These are phyloP conservation scores for Penicillium vulpinum DNA, from an alignment of 2,329 filamentous ascomycete genomes.

Conservation along the genomic window DNA sequence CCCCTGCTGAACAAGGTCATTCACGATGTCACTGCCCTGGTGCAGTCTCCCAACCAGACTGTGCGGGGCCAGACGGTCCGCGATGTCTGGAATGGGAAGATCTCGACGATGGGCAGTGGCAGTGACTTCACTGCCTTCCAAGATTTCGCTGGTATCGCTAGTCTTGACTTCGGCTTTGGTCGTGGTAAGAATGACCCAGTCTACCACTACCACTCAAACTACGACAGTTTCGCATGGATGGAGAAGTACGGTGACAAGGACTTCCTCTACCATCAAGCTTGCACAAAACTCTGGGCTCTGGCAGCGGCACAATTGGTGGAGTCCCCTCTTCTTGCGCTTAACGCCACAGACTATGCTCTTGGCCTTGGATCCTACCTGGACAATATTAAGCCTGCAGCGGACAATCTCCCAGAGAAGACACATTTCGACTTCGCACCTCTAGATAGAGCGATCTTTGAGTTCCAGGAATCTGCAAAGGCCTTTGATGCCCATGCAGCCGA, in stretches of 20 bases:
- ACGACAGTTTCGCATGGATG: conserved; percentile 86
- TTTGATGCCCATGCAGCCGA: conserved; percentile 55
- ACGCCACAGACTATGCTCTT: conserved; percentile 64
- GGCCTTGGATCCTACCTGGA: conserved; percentile 52
- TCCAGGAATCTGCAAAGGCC: conserved; percentile 49
- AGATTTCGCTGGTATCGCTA: conserved; percentile 67
- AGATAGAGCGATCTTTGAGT: conserved; percentile 50
- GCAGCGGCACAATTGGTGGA: conserved; percentile 63
- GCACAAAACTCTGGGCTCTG: conserved; percentile 66
- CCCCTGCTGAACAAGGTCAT: conserved; percentile 75
- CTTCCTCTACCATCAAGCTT: conserved; percentile 61
- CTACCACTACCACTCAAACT: conserved; percentile 82
- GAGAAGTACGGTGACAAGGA: conserved; percentile 68
- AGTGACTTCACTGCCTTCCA: conserved; percentile 76
- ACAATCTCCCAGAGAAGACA: conserved; percentile 23
- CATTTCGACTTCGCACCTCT: conserved; percentile 49
- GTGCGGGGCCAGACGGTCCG: conserved; percentile 66
- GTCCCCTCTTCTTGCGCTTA: conserved; percentile 62
- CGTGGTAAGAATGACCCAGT: conserved; percentile 46
- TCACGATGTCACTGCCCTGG: conserved; percentile 62
- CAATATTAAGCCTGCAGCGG: conserved; percentile 29
- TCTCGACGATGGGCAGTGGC: conserved; percentile 68
- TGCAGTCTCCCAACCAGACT: conserved; percentile 75
- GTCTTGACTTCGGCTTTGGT: conserved; percentile 63
- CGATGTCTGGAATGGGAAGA: conserved; percentile 65